These are phyloP conservation scores for Adansonia grandidieri DNA, from an alignment of 441 rosid species.

Conservation along the genomic window DNA sequence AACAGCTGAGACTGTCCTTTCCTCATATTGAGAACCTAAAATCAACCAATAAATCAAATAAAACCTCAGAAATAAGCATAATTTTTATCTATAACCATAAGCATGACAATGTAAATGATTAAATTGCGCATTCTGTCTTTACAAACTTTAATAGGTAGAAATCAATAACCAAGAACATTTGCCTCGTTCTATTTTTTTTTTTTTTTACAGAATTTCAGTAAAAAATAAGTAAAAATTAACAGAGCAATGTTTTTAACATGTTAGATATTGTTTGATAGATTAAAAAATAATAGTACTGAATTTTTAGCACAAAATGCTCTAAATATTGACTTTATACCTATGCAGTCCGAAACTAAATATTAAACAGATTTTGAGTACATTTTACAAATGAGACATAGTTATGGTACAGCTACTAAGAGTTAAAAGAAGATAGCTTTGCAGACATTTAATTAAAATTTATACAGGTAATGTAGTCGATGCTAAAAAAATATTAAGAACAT, in stretches of 20 bases:
- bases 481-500: not conserved
- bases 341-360: not conserved
- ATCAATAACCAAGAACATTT: not conserved
- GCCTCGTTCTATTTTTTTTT: not conserved
- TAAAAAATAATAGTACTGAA: not conserved
- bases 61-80: not conserved
- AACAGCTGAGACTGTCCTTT: conserved; percentile 49
- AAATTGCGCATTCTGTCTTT: not conserved
- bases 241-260: not conserved
- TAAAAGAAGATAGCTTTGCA: not conserved
- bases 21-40: conserved; percentile 47
- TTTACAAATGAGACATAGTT: not conserved
- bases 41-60: conserved; percentile 4
- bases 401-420: not conserved
- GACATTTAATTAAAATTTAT: not conserved
- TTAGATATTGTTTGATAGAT: not conserved
- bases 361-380: not conserved
- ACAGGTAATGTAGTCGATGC: not conserved
- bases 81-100: not conserved
- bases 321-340: not conserved
- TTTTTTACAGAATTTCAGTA: not conserved
- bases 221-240: not conserved
- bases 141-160: not conserved
- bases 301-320: not conserved
- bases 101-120: not conserved